Percentiles rank a stretch among this genome's conserved stretches.
Evolutionary conservation across 2,329 filamentous ascomycete genomes (phyloP).

Genomic region (Chaetomiaceae sp.): DNA sequence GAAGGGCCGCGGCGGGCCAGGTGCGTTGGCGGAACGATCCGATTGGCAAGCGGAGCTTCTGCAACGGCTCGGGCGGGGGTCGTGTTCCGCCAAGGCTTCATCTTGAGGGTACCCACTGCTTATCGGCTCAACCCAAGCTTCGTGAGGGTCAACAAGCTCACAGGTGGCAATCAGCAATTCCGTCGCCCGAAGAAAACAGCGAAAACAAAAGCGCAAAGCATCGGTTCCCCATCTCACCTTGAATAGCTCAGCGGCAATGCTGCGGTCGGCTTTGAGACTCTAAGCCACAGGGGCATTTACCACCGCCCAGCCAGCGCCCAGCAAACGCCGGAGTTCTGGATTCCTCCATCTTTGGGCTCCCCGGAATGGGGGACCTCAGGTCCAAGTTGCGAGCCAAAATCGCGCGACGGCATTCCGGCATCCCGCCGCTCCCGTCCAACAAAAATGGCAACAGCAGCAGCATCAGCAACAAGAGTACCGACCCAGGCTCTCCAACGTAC

Average conservation of each 20-base stretch:
- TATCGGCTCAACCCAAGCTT: background rate
- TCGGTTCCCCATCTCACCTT: background rate
- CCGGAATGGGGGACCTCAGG: slow-evolving; percentile 42
- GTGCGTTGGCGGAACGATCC: no score
- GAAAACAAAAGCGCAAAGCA: background rate
- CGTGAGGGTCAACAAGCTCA: background rate
- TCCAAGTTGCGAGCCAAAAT: slow-evolving; percentile 47
- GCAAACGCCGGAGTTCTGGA: slow-evolving; percentile 3
- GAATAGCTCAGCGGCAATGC: background rate
- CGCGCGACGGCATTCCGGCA: slow-evolving; percentile 40
- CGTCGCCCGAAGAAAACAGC: background rate
- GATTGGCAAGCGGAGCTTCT: slow-evolving; percentile 3
- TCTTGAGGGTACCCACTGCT: no score
- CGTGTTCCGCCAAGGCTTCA: background rate
- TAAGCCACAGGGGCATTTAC: background rate
- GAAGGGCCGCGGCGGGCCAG: no score
- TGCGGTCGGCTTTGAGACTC: background rate
- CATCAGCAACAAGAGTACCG: slow-evolving; percentile 15
- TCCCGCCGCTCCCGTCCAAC: slow-evolving; percentile 33
- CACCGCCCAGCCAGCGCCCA: background rate
- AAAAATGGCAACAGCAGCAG: slow-evolving; percentile 21
- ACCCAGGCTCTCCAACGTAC: slow-evolving; percentile 8
- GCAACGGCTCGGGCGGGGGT: slow-evolving; percentile 7
- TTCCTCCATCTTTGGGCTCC: slow-evolving; percentile 11
- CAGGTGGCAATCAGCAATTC: background rate